phyloP scores from a whole-genome alignment of 805 yeast species.

The Wickerhamiella musiphila region DNA sequence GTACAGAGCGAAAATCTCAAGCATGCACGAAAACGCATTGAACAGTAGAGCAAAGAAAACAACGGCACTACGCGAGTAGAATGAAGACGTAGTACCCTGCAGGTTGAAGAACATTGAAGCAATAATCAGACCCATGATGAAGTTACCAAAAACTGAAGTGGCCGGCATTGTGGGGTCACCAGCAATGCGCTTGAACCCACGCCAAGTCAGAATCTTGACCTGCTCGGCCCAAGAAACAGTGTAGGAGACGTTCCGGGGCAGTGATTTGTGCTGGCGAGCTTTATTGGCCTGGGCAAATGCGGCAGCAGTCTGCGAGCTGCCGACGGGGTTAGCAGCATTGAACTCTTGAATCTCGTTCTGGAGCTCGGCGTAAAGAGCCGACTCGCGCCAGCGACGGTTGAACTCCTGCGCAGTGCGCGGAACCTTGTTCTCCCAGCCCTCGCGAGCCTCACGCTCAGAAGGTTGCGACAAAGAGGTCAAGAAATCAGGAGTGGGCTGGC shows the following conservation, averaged over 20 bases:
- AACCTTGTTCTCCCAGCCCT: slow-evolving; percentile 33
- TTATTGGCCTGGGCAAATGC: slow-evolving; percentile 24
- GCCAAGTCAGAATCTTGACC: slow-evolving; percentile 28
- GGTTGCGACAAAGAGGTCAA: slow-evolving; percentile 56
- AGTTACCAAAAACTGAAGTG: slow-evolving; percentile 30
- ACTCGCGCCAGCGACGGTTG: slow-evolving; percentile 37
- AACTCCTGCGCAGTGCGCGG: slow-evolving; percentile 51
- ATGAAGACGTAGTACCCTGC: slow-evolving; percentile 33
- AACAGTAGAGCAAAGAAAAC: slow-evolving; percentile 43
- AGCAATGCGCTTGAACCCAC: slow-evolving; percentile 38
- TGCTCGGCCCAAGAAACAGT: slow-evolving; percentile 32
- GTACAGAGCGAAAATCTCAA: slow-evolving; percentile 34
- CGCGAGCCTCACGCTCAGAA: slow-evolving; percentile 32
- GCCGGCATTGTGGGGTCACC: slow-evolving; percentile 40
- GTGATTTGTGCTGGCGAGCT: slow-evolving; percentile 25
- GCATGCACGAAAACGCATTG: slow-evolving; percentile 42
- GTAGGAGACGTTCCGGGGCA: slow-evolving; percentile 26
- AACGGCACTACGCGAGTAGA: slow-evolving; percentile 48
- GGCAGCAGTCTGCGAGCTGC: slow-evolving; percentile 21
- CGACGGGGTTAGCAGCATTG: slow-evolving; percentile 15
- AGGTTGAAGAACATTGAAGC: slow-evolving; percentile 47
- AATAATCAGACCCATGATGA: slow-evolving; percentile 39
- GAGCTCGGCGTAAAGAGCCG: slow-evolving; percentile 29
- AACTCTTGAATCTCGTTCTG: slow-evolving; percentile 30
- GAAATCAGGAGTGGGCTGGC: slow-evolving; percentile 59